A percentile compares a stretch with the other conserved stretches of the same genome.
These are phyloP conservation scores for Pseudocercospora macadamiae DNA, from an alignment of 2,329 filamentous ascomycete genomes.

Conservation along the genomic window DNA sequence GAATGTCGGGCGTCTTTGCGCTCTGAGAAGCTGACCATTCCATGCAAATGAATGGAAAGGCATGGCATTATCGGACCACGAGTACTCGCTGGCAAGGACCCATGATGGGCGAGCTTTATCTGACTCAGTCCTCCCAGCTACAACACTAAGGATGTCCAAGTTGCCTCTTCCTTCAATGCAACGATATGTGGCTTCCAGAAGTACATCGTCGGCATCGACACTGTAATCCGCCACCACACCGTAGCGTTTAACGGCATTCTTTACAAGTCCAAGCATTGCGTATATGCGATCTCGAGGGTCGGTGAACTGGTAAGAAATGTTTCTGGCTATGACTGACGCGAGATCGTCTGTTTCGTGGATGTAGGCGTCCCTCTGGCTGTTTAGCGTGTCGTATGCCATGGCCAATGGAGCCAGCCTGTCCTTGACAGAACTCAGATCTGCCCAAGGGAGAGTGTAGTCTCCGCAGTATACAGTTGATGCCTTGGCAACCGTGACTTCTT, in stretches of 20 bases:
- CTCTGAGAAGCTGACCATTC: neutral
- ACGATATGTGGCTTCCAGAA: neutral
- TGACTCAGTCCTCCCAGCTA: neutral
- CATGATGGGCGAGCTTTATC: neutral
- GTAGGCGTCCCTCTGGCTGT: neutral
- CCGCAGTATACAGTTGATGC: neutral
- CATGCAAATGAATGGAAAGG: neutral
- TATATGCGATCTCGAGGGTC: neutral
- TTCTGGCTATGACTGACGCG: neutral
- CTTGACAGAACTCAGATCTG: neutral
- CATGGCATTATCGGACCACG: neutral
- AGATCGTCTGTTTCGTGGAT: neutral
- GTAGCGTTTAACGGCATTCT: neutral
- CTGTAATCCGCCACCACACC: neutral
- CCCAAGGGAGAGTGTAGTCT: neutral
- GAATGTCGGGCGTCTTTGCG: neutral
- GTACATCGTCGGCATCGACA: neutral
- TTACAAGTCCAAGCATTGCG: neutral
- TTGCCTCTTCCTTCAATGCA: neutral
- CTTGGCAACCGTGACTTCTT: neutral
- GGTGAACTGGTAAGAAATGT: neutral
- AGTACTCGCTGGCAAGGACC: neutral
- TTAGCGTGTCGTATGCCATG: neutral
- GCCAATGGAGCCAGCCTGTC: neutral
- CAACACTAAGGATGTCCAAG: neutral